These are phyloP conservation scores for Aspergillus uvarum DNA, from an alignment of 2,329 filamentous ascomycete species.

Conservation along the genomic window DNA sequence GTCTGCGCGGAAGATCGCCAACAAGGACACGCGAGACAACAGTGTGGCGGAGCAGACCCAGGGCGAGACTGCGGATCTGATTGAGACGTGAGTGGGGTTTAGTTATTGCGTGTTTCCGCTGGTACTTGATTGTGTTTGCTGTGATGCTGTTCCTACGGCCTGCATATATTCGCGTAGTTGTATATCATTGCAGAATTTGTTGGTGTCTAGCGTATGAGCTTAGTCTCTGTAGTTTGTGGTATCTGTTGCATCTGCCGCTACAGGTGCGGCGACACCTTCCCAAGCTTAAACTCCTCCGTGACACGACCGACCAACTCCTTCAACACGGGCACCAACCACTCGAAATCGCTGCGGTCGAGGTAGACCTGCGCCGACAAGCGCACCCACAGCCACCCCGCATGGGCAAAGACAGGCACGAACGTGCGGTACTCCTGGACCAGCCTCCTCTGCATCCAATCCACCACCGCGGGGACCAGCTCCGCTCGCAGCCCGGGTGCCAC, in stretches of 20 bases:
- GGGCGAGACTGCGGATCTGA: constrained; percentile 38
- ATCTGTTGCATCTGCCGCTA: too few species aligned
- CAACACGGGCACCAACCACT: constrained; percentile 63
- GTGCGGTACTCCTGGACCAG: constrained; percentile 65
- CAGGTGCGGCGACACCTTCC: too few species aligned
- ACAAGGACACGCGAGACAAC: constrained; percentile 51
- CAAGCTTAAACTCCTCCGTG: constrained; percentile 38
- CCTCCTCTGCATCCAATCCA: constrained; percentile 58
- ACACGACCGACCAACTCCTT: constrained; percentile 57
- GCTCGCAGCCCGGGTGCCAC: constrained; percentile 30
- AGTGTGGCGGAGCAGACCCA: constrained; percentile 30
- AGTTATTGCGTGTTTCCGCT: constrained; percentile 1
- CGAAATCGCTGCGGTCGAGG: constrained; percentile 75
- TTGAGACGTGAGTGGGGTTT: constrained; percentile 36
- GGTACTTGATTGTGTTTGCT: background rate
- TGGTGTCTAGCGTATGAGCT: too few species aligned
- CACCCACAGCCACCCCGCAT: constrained; percentile 65
- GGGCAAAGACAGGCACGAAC: constrained; percentile 65
- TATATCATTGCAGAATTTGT: constrained; percentile 9
- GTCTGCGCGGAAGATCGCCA: constrained; percentile 43
- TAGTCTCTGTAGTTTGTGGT: too few species aligned
- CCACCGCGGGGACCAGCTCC: constrained; percentile 44
- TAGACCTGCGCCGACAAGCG: constrained; percentile 81
- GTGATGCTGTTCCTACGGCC: constrained; percentile 3
- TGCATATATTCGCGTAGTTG: constrained; percentile 21